A percentile compares a stretch with the other conserved stretches of the same genome.
phyloP scores from a whole-genome alignment of 345 rosid genomes.

The Rhodamnia rubescens region DNA sequence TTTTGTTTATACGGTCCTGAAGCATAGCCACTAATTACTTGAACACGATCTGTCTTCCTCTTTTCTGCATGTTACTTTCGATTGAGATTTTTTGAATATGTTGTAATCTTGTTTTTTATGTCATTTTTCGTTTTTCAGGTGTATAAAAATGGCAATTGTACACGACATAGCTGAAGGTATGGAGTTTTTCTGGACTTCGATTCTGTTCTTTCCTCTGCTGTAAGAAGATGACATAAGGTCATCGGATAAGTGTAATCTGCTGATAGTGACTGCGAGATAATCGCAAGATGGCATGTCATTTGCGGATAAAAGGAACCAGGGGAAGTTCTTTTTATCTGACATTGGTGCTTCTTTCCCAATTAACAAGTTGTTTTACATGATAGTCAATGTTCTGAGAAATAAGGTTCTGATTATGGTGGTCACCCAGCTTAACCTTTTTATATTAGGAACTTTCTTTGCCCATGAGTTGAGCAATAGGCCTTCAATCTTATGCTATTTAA shows the following conservation, averaged over 20 bases:
- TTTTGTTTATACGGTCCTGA: not conserved
- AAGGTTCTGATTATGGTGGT: not conserved
- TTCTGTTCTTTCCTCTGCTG: not conserved
- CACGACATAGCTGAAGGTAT: constrained; percentile 95
- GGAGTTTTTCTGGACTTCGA: not conserved
- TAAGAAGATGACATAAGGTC: not conserved
- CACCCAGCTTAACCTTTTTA: not conserved
- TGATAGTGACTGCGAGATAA: not conserved
- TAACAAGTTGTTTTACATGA: not conserved
- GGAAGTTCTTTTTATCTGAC: not conserved
- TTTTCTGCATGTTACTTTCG: not conserved
- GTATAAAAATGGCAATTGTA: constrained; percentile 89
- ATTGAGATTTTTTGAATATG: not conserved
- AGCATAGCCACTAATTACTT: not conserved
- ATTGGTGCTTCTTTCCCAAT: not conserved
- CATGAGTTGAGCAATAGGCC: not conserved
- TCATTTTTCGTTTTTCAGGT: constrained; percentile 31
- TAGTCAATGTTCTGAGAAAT: not conserved
- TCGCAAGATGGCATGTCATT: not conserved
- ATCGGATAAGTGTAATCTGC: not conserved
- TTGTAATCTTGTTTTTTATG: not conserved
- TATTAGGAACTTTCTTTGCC: not conserved
- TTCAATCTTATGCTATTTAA: not conserved
- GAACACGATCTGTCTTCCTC: not conserved
- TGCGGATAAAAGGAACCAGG: not conserved